Conservation (phyloP, 192 early-diverging fungal genomes). For the Podila epicladia region DNA sequence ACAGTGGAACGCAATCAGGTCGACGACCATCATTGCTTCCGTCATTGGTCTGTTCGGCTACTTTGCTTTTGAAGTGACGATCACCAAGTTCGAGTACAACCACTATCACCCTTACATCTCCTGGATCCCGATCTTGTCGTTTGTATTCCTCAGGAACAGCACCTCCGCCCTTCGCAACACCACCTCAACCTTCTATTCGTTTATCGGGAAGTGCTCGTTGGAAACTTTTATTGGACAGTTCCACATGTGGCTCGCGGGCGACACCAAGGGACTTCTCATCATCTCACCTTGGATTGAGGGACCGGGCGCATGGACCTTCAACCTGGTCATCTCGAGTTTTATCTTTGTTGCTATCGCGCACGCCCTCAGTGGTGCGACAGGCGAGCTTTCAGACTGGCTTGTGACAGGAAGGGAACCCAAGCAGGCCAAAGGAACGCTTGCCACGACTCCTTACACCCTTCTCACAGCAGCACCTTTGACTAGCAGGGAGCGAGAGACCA, state of each 20-base stretch:
- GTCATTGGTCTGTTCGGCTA: constrained; percentile 59
- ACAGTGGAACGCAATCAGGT: constrained; percentile 53
- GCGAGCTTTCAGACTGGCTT: constrained; percentile 44
- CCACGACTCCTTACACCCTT: neutral
- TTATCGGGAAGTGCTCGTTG: constrained; percentile 70
- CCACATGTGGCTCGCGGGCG: constrained; percentile 80
- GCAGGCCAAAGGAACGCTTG: neutral
- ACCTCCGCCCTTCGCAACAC: constrained; percentile 61
- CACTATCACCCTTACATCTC: constrained; percentile 72
- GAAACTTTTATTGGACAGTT: constrained; percentile 86
- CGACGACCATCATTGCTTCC: constrained; percentile 45
- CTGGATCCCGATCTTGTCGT: constrained; percentile 66
- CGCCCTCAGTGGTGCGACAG: constrained; percentile 58
- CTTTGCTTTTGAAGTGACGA: constrained; percentile 60
- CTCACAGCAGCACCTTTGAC: constrained; percentile 1
- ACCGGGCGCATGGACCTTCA: constrained; percentile 58
- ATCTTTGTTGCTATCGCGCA: constrained; percentile 63
- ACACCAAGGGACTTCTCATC: constrained; percentile 78
- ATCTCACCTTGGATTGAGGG: constrained; percentile 55
- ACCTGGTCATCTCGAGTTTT: constrained; percentile 53
- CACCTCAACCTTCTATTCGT: constrained; percentile 62
- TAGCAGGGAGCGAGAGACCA: neutral
- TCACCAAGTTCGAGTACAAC: constrained; percentile 73
- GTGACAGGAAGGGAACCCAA: constrained; percentile 35
- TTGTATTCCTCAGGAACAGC: constrained; percentile 74